Evolutionary conservation across 78 protist genomes (phyloP).

Genomic region (Dictyostelium firmibasis): DNA sequence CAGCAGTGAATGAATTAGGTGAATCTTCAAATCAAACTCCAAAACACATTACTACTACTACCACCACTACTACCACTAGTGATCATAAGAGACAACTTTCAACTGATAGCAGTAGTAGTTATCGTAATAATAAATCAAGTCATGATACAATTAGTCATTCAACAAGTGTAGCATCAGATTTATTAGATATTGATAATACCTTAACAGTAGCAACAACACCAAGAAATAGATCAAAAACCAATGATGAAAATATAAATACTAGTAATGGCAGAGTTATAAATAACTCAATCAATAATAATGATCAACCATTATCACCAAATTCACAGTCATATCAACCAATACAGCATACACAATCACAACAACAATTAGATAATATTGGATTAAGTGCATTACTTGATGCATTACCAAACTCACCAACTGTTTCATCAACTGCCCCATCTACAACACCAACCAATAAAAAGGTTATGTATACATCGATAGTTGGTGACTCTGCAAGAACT

Average conservation of each 20-base stretch:
- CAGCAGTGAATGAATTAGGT: not conserved
- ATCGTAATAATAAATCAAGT: slow-evolving; percentile 1
- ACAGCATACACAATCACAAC: slow-evolving; percentile 6
- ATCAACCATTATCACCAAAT: not conserved
- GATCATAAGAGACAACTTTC: not conserved
- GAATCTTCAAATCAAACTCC: not conserved
- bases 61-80: not conserved
- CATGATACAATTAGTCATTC: slow-evolving; percentile 15
- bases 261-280: not conserved
- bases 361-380: not conserved
- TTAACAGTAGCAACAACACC: not conserved
- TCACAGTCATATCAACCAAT: not conserved
- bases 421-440: not conserved
- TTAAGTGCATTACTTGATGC: slow-evolving; percentile 4
- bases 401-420: not conserved
- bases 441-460: not conserved
- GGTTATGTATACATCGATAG: not conserved
- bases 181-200: slow-evolving; percentile 11
- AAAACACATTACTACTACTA: not conserved
- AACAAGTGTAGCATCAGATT: not conserved
- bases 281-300: not conserved
- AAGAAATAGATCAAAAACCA: slow-evolving; percentile 3
- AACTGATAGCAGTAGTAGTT: slow-evolving; percentile 1
- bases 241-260: not conserved
- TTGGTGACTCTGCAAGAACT: not conserved